Evolutionary conservation across 345 rosid species (phyloP).

Genomic region (Syzygium oleosum): DNA sequence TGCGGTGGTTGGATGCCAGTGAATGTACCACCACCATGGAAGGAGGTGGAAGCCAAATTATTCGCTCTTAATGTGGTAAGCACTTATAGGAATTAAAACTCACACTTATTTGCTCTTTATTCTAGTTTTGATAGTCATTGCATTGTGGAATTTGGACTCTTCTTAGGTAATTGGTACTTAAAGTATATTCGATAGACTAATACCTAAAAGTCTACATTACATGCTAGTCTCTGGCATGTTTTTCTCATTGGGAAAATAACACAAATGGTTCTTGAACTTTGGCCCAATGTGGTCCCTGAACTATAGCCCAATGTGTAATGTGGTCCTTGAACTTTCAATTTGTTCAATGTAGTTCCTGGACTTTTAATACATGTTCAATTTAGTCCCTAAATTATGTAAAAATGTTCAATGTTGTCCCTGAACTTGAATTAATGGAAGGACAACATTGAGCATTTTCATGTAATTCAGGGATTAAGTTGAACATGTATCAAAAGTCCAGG

Average conservation of each 20-base stretch:
- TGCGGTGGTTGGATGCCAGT: slow-evolving; percentile 55
- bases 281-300: too few species aligned
- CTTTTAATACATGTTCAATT: too few species aligned
- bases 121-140: background rate
- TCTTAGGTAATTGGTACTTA: background rate
- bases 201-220: background rate
- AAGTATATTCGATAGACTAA: background rate
- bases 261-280: too few species aligned
- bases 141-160: background rate
- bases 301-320: too few species aligned
- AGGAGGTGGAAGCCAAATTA: slow-evolving; percentile 74
- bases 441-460: too few species aligned
- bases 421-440: too few species aligned
- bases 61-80: slow-evolving; percentile 83
- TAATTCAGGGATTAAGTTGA: too few species aligned
- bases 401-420: too few species aligned
- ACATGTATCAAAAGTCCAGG: too few species aligned
- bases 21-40: slow-evolving; percentile 58
- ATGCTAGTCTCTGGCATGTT: background rate
- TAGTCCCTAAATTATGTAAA: too few species aligned
- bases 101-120: background rate
- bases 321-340: too few species aligned
- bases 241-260: background rate
- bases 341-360: too few species aligned
- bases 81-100: background rate